These are phyloP conservation scores for Colletotrichum magnum DNA, from an alignment of 2,329 filamentous ascomycete species.

Conservation along the genomic window DNA sequence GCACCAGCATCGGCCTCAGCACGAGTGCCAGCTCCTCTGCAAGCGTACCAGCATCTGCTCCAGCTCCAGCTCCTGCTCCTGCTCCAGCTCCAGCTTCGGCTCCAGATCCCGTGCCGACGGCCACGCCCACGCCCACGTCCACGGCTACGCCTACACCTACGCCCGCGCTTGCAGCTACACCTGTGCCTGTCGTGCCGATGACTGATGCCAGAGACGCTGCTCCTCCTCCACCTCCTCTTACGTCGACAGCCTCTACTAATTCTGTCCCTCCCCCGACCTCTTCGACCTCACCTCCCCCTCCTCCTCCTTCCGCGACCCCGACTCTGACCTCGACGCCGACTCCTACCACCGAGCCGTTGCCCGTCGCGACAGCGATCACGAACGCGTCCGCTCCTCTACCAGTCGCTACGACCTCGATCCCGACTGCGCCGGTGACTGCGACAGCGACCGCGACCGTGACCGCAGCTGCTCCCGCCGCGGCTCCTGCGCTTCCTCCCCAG, in stretches of 20 bases:
- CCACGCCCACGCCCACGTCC: constrained; percentile 19
- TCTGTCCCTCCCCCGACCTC: constrained; percentile 32
- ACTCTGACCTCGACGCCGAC: constrained; percentile 31
- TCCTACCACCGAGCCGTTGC: constrained; percentile 20
- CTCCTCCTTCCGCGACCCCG: constrained; percentile 28
- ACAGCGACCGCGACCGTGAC: constrained; percentile 17
- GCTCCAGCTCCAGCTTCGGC: constrained; percentile 18
- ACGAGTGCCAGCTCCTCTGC: constrained; percentile 32
- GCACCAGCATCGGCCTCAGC: constrained; percentile 33
- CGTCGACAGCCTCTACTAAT: constrained; percentile 38
- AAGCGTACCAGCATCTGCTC: constrained; percentile 34
- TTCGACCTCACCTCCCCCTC: constrained; percentile 27
- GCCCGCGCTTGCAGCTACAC: constrained; percentile 9
- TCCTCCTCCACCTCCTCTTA: constrained; percentile 29
- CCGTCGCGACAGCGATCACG: constrained; percentile 17
- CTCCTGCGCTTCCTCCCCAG: constrained; percentile 21
- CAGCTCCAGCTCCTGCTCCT: constrained; percentile 25
- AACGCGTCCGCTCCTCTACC: constrained; percentile 4
- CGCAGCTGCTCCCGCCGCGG: constrained; percentile 6
- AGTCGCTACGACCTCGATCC: neutral
- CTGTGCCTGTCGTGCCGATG: constrained; percentile 16
- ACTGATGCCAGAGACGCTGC: constrained; percentile 37
- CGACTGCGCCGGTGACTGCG: constrained; percentile 6
- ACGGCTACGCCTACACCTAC: constrained; percentile 20
- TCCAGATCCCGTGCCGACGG: constrained; percentile 28